Conservation (phyloP, 768 basidiomycete genomes). For the Podaxis carcinomalis region DNA sequence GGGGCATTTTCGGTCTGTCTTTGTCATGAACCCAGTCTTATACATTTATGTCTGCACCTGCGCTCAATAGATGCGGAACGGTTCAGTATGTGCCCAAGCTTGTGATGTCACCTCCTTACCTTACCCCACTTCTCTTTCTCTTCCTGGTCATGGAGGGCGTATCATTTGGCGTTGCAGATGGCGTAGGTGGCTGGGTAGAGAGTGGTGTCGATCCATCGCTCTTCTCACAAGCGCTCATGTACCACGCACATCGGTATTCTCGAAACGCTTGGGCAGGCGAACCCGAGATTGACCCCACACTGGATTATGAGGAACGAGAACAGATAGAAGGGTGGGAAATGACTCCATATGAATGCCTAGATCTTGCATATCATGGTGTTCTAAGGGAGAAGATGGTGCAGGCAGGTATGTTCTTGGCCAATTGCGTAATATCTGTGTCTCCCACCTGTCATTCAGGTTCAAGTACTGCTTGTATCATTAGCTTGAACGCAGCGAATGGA, state of each 20-base stretch:
- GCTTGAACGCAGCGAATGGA: conserved; percentile 71
- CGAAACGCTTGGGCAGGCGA: conserved; percentile 77
- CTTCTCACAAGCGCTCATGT: conserved; percentile 91
- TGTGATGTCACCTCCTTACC: conserved; percentile 13
- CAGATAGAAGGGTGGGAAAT: conserved; percentile 75
- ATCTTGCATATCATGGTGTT: conserved; percentile 68
- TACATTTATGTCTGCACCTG: neutral
- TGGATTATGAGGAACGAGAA: conserved; percentile 65
- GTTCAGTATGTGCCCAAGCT: conserved; percentile 56
- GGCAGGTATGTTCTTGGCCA: conserved; percentile 49
- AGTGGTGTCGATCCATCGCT: conserved; percentile 82
- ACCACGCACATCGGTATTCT: conserved; percentile 71
- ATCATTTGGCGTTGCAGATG: conserved; percentile 84
- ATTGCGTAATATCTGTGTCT: conserved; percentile 6
- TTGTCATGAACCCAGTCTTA: neutral
- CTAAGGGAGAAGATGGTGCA: conserved; percentile 61
- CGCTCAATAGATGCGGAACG: conserved; percentile 60
- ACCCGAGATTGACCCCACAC: conserved; percentile 75
- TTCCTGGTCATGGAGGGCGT: conserved; percentile 52
- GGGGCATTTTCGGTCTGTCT: neutral
- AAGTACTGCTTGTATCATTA: conserved; percentile 78
- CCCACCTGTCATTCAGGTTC: conserved; percentile 49
- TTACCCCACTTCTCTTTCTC: conserved; percentile 12
- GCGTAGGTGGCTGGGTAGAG: conserved; percentile 89
- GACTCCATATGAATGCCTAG: conserved; percentile 66